Evolutionary conservation across 352 stramenopile species (phyloP).

Genomic region (Globisporangium nodosum): DNA sequence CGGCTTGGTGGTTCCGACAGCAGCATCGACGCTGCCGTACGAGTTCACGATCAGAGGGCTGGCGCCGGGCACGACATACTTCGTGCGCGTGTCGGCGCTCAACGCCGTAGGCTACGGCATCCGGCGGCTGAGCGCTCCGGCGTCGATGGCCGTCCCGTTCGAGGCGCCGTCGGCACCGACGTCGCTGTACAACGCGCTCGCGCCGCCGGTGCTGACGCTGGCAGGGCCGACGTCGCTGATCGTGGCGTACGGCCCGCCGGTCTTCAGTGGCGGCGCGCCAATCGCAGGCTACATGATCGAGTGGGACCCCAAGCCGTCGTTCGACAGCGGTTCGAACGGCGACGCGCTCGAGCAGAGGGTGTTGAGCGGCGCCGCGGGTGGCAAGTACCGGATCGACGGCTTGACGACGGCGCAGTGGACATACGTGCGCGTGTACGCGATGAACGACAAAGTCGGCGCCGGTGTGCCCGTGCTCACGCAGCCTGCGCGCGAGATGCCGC

Average conservation of each 20-base stretch:
- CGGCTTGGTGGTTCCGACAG: conserved; percentile 23
- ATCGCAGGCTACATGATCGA: conserved; percentile 91
- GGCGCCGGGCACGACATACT: conserved; percentile 55
- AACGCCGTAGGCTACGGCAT: conserved; percentile 61
- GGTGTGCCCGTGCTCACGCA: conserved; percentile 33
- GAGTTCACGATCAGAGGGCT: conserved; percentile 53
- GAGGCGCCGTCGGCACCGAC: conserved; percentile 41
- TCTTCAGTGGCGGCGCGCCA: conserved; percentile 81
- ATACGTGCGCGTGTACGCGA: conserved; percentile 70
- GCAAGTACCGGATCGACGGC: conserved; percentile 41
- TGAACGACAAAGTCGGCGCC: conserved; percentile 49
- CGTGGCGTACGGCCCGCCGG: conserved; percentile 73
- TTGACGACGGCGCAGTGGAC: conserved; percentile 41
- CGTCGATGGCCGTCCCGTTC: conserved; percentile 57
- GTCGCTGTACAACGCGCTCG: conserved; percentile 57
- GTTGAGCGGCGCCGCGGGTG: conserved; percentile 12
- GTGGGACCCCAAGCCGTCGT: conserved; percentile 76
- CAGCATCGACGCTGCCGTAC: conserved; percentile 25
- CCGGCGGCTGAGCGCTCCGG: conserved; percentile 48
- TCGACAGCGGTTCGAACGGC: conserved; percentile 63
- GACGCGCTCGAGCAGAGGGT: conserved; percentile 44
- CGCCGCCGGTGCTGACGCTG: conserved; percentile 59
- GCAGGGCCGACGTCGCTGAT: conserved; percentile 62
- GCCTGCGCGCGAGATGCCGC: conserved; percentile 58
- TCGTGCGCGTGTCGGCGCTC: conserved; percentile 60